Evolutionary conservation across 164 flowering plant species (phyloP).

Genomic region (Vitis rotundifolia): DNA sequence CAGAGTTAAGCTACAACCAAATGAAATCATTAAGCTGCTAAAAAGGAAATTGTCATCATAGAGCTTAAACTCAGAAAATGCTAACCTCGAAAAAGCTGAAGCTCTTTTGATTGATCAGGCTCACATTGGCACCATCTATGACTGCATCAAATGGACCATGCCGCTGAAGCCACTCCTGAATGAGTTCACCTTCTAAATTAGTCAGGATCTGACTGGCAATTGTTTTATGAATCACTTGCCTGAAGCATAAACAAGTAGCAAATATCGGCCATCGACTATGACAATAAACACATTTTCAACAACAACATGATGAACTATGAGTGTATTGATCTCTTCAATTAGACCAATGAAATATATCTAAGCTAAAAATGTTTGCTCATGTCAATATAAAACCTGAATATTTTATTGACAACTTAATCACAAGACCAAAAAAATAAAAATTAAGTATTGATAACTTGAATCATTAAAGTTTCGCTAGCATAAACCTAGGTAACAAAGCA

Average conservation of each 20-base stretch:
- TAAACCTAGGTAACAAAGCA: too few species aligned
- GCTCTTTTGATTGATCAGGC: constrained; percentile 39
- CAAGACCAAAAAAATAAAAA: too few species aligned
- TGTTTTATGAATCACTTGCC: constrained; percentile 1
- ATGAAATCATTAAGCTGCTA: constrained; percentile 4
- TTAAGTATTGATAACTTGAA: too few species aligned
- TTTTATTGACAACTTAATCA: background rate
- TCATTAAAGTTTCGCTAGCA: too few species aligned
- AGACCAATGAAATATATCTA: background rate
- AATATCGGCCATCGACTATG: background rate
- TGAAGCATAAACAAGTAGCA: constrained; percentile 16
- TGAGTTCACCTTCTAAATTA: constrained; percentile 25
- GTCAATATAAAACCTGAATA: background rate
- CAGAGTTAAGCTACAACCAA: constrained; percentile 58
- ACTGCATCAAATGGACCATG: constrained; percentile 98
- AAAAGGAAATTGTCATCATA: background rate
- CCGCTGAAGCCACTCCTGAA: constrained; percentile 83
- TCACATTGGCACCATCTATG: constrained; percentile 91
- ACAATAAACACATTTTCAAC: too few species aligned
- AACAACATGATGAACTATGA: background rate
- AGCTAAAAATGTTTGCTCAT: too few species aligned
- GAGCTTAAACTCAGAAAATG: background rate
- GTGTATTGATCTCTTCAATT: background rate
- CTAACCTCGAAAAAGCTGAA: constrained; percentile 73
- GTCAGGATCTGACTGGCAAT: constrained; percentile 13